phyloP scores from a whole-genome alignment of 2,329 filamentous ascomycete genomes.

The Cladosporium sp. region DNA sequence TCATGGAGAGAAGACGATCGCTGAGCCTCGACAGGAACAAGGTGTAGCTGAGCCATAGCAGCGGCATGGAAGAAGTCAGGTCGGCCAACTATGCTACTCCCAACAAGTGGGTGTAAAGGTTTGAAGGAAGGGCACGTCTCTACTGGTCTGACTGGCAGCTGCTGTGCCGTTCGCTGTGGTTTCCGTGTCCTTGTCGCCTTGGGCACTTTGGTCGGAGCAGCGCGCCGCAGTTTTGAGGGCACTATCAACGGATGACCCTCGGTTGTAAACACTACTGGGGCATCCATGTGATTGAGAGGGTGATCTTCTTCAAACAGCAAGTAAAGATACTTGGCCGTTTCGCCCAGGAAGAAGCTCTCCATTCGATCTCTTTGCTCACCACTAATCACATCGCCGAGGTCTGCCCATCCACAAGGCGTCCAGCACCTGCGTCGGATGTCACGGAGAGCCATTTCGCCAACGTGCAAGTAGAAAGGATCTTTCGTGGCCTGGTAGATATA shows the following conservation, averaged over 20 bases:
- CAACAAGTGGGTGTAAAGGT: conserved; percentile 62
- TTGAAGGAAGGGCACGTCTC: conserved; percentile 69
- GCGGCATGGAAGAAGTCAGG: conserved; percentile 86
- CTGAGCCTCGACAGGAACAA: conserved; percentile 57
- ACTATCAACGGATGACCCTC: conserved; percentile 93
- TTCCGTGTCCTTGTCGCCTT: conserved; percentile 10
- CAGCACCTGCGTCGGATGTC: conserved; percentile 89
- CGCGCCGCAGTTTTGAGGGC: conserved; percentile 24
- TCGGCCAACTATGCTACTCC: conserved; percentile 78
- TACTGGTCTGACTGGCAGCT: conserved; percentile 29
- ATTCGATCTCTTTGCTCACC: conserved; percentile 91
- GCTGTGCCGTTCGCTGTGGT: conserved; percentile 16
- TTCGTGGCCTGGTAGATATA: conserved; percentile 91
- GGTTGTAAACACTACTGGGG: conserved; percentile 89
- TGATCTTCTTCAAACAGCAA: conserved; percentile 84
- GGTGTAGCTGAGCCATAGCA: conserved; percentile 77
- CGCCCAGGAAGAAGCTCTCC: conserved; percentile 98
- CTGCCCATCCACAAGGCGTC: conserved; percentile 91
- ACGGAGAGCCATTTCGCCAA: conserved; percentile 90
- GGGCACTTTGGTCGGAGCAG: background rate
- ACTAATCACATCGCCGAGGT: conserved; percentile 61
- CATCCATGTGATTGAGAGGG: conserved; percentile 83
- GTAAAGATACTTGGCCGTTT: conserved; percentile 95
- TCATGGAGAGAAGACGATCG: conserved; percentile 52
- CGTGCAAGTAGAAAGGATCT: conserved; percentile 94